Base-by-base conservation (phyloP, 306 rosid genomes). In the Dicorynia guianensis region DNA sequence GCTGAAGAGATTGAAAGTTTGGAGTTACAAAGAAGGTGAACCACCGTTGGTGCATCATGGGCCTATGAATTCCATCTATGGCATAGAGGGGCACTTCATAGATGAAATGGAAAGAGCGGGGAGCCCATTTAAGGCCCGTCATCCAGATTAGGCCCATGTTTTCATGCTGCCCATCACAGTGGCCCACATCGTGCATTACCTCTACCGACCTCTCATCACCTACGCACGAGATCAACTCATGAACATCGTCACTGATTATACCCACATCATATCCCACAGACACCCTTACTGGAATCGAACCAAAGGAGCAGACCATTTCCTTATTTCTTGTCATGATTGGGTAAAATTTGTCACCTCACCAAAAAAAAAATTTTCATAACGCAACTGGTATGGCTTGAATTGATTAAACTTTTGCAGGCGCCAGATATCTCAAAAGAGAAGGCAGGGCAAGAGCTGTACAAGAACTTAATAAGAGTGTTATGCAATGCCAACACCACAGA, bases 301-400 rank as follows among this genome's bases (percentile, higher is more conserved):
- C 77, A 20, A 6, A 0, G 98, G 98, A 4, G 98, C 89, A 0
- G 98, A 93, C 19, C 97, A 89, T 80, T 91, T 93, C 50, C 18
- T 91, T 33, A 79, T 80, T 54, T 87, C 98, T 20, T 93, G 98
- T 44, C 97, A 93, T 43, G 97, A 93, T 44, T 93, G 97, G 97
- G 98, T 93, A 55, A 81, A 52, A 49, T 14, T 18, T 56, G 0
- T 30, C 43, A 14, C 10, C 52, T 40, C 13, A 39, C n/a, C n/a
- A 25, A 25, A 25, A 1, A 25, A 25, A 25, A 25, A 25, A 1
- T 25, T 25, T 1, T 25, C 1, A 25, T 25, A 25, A 25, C 30
- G 30, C 30, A 25, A 25, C 1, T 25, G 30, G 30, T 25, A 25
- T 25, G 30, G 30, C 1, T 25, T 25, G 30, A 25, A 59, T 25